A percentile compares a stretch with the other conserved stretches of the same genome.
phyloP scores from a whole-genome alignment of 805 yeast species.

The Ogataea nitratoaversa region DNA sequence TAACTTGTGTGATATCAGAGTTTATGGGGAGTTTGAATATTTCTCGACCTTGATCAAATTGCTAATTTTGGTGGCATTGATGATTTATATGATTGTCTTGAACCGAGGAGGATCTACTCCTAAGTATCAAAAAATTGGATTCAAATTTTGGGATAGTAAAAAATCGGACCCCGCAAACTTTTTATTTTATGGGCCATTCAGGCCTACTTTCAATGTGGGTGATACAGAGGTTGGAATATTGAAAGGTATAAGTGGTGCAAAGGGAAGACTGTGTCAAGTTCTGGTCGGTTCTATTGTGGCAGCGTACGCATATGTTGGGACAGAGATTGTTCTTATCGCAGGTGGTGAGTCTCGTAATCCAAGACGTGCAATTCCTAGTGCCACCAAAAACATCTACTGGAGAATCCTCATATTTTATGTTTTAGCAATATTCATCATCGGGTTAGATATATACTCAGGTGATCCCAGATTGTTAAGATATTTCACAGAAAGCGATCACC shows the following conservation, averaged over 20 bases:
- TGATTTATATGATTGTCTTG: slow-evolving; percentile 60
- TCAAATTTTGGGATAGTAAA: slow-evolving; percentile 60
- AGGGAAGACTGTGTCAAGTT: slow-evolving; percentile 59
- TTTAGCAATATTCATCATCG: slow-evolving; percentile 62
- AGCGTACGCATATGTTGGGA: slow-evolving; percentile 74
- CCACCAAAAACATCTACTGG: slow-evolving; percentile 72
- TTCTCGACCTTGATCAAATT: slow-evolving; percentile 56
- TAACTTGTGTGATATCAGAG: slow-evolving; percentile 64
- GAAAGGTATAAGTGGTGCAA: slow-evolving; percentile 55
- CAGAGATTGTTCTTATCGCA: slow-evolving; percentile 78
- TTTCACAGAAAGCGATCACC: slow-evolving; percentile 32
- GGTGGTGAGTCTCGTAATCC: slow-evolving; percentile 87
- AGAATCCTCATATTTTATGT: slow-evolving; percentile 62
- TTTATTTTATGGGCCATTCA: slow-evolving; percentile 63
- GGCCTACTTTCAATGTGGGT: slow-evolving; percentile 66
- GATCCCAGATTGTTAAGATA: slow-evolving; percentile 68
- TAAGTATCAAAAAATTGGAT: slow-evolving; percentile 49
- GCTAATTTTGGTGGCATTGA: slow-evolving; percentile 45
- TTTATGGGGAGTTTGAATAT: slow-evolving; percentile 74
- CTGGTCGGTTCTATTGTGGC: slow-evolving; percentile 60
- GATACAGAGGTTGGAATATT: slow-evolving; percentile 54
- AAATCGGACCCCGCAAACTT: slow-evolving; percentile 44
- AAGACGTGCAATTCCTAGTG: slow-evolving; percentile 68
- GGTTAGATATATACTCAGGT: slow-evolving; percentile 71
- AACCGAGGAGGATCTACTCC: slow-evolving; percentile 55